A percentile compares a stretch with the other conserved stretches of the same genome.
Evolutionary conservation across 441 rosid genomes (phyloP).

Genomic region (Viola pubescens): DNA sequence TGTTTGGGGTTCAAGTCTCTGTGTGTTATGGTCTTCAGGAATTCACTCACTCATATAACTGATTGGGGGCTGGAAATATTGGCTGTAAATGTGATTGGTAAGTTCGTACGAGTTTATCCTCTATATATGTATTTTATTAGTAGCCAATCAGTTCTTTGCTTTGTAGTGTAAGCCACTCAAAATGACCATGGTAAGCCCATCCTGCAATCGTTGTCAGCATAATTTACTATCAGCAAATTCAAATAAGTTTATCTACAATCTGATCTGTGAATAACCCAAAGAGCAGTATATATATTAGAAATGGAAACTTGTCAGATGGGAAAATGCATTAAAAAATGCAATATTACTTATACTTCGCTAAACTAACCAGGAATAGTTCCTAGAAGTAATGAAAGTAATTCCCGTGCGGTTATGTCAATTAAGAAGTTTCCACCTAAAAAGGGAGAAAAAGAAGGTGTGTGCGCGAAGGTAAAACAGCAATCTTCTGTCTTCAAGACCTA

Average conservation of each 20-base stretch:
- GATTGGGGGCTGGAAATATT: neutral
- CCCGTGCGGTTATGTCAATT: too few species aligned
- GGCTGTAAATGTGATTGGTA: neutral
- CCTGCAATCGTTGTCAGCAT: neutral
- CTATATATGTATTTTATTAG: neutral
- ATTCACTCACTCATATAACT: neutral
- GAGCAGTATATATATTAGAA: too few species aligned
- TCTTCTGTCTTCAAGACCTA: too few species aligned
- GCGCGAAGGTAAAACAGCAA: too few species aligned
- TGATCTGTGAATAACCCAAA: too few species aligned
- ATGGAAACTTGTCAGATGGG: too few species aligned
- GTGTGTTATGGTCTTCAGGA: neutral
- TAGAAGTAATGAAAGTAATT: too few species aligned
- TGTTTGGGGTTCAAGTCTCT: neutral
- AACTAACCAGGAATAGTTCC: too few species aligned
- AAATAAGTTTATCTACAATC: neutral
- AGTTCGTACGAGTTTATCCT: neutral
- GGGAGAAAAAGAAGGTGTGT: too few species aligned
- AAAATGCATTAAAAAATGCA: too few species aligned
- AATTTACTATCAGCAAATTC: neutral
- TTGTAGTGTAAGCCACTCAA: neutral
- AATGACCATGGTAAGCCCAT: neutral
- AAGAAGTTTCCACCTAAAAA: too few species aligned
- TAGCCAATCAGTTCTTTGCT: neutral
- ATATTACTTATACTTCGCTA: too few species aligned